These are phyloP conservation scores for Cucumis melo DNA, from an alignment of 306 rosid genomes.

Conservation along the genomic window DNA sequence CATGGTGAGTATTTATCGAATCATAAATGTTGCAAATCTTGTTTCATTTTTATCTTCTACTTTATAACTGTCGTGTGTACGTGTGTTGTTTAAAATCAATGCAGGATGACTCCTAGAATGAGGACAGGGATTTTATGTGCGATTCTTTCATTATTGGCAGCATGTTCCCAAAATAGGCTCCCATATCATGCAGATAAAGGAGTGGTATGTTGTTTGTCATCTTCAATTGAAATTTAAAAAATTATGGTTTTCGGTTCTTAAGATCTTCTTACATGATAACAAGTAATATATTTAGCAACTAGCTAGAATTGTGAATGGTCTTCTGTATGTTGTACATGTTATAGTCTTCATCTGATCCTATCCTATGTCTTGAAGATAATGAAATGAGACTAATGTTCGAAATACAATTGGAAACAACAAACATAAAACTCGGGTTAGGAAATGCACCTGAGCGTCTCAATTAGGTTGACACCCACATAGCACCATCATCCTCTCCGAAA, in stretches of 20 bases:
- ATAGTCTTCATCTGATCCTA: neutral
- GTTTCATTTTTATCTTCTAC: neutral
- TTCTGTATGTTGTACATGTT: neutral
- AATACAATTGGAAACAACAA: no score
- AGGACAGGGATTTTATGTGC: slow-evolving; percentile 42
- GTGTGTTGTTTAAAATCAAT: slow-evolving; percentile 8
- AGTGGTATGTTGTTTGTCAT: slow-evolving; percentile 30
- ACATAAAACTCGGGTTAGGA: no score
- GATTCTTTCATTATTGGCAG: slow-evolving; percentile 42
- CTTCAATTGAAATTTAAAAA: neutral
- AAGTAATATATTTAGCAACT: neutral
- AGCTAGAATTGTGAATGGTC: neutral
- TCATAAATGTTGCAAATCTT: slow-evolving; percentile 13
- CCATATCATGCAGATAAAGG: slow-evolving; percentile 52
- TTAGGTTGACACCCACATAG: no score
- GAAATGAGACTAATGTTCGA: no score
- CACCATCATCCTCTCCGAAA: no score
- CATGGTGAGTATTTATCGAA: slow-evolving; percentile 43
- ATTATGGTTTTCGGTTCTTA: neutral
- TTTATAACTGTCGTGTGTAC: neutral
- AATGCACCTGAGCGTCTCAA: no score
- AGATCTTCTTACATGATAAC: neutral
- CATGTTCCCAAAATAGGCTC: slow-evolving; percentile 55
- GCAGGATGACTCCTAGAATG: slow-evolving; percentile 67
- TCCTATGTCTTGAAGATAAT: neutral